Percentiles rank a stretch among this genome's conserved stretches.
phyloP scores from a whole-genome alignment of 2,329 filamentous ascomycete genomes.

The Neonectria magnoliae region DNA sequence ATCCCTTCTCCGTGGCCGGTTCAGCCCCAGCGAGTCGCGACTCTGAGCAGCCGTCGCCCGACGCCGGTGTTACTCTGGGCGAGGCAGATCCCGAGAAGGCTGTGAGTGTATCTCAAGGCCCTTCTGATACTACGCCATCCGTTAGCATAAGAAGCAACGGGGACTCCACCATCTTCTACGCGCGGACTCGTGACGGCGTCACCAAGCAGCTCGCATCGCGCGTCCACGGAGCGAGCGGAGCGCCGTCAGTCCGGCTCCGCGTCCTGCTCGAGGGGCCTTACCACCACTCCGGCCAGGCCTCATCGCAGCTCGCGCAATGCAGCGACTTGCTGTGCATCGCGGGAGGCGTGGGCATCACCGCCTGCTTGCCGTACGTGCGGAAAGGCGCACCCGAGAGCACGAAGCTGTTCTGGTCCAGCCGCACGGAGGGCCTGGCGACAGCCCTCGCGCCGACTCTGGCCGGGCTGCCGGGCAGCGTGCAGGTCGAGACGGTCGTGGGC shows the following conservation, averaged over 20 bases:
- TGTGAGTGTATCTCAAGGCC: neutral
- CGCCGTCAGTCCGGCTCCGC: slow-evolving; percentile 23
- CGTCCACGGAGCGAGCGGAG: too few relatives aligned
- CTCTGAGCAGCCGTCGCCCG: neutral
- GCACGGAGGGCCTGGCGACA: slow-evolving; percentile 29
- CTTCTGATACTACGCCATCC: too few relatives aligned
- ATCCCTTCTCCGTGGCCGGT: slow-evolving; percentile 48
- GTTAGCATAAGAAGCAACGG: too few relatives aligned
- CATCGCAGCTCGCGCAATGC: slow-evolving; percentile 38
- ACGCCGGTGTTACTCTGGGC: too few relatives aligned
- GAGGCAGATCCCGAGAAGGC: neutral
- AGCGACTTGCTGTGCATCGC: slow-evolving; percentile 43
- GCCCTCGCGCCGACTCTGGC: slow-evolving; percentile 30
- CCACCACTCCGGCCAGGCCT: slow-evolving; percentile 28
- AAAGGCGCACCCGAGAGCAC: slow-evolving; percentile 18
- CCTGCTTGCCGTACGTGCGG: slow-evolving; percentile 42
- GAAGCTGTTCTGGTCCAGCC: slow-evolving; percentile 42
- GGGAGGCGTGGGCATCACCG: slow-evolving; percentile 47
- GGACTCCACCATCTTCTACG: neutral
- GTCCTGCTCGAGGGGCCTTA: slow-evolving; percentile 45
- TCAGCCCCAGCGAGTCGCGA: slow-evolving; percentile 3
- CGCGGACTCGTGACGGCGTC: neutral
- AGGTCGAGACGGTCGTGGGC: slow-evolving; percentile 37
- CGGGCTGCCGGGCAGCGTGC: slow-evolving; percentile 27
- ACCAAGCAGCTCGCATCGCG: too few relatives aligned